Conservation (phyloP, 768 basidiomycete species). For the Tulasnella sp. region DNA sequence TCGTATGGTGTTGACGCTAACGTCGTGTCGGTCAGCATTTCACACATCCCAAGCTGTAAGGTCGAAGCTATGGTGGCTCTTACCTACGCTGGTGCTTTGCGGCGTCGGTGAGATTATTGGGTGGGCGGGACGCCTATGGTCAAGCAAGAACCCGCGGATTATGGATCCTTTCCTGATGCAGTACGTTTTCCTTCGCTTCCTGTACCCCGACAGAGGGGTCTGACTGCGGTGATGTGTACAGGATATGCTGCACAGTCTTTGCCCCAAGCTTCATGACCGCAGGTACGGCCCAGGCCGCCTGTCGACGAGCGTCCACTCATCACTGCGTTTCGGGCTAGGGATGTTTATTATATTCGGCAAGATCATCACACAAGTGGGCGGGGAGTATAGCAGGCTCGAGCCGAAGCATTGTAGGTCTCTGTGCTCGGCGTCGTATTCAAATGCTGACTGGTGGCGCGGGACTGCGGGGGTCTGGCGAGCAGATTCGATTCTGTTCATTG, state of each 20-base stretch:
- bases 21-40: background rate
- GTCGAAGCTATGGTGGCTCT: constrained; percentile 10
- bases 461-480: no score
- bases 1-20: no score
- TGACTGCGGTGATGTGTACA: background rate
- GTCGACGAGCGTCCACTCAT: background rate
- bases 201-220: no score
- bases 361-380: background rate
- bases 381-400: constrained; percentile 12
- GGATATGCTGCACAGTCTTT: constrained; percentile 4
- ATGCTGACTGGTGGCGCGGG: no score
- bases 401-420: constrained; percentile 6
- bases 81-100: constrained; percentile 13
- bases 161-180: constrained; percentile 14
- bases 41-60: constrained; percentile 4
- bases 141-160: background rate
- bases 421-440: background rate
- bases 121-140: constrained; percentile 13
- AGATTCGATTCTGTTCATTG: constrained; percentile 10
- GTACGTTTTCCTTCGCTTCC: background rate
- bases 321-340: background rate
- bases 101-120: constrained; percentile 13
- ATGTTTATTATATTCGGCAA: constrained; percentile 15
- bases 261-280: constrained; percentile 15
- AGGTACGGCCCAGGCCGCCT: background rate